These are phyloP conservation scores for Begonia masoniana DNA, from an alignment of 306 rosid genomes.

Conservation along the genomic window DNA sequence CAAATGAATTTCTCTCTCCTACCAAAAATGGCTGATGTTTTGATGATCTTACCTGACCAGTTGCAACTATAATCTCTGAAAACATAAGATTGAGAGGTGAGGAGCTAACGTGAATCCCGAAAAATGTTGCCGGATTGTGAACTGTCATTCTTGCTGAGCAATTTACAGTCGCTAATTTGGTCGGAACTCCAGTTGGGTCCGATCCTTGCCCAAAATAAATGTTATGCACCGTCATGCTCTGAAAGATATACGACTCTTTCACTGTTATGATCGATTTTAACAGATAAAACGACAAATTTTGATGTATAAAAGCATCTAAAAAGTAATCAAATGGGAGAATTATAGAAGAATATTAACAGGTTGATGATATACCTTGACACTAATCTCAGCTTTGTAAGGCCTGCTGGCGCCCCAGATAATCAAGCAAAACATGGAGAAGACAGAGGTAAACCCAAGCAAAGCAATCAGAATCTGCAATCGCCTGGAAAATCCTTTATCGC, in stretches of 20 bases:
- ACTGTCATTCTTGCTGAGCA: constrained; percentile 56
- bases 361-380: constrained; percentile 43
- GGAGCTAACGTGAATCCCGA: constrained; percentile 63
- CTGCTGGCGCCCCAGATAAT: constrained; percentile 60
- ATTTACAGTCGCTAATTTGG: constrained; percentile 67
- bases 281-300: background rate
- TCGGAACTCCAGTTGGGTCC: constrained; percentile 77
- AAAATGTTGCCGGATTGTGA: constrained; percentile 74
- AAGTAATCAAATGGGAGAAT: background rate
- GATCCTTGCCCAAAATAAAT: constrained; percentile 70
- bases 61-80: constrained; percentile 57
- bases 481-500: constrained; percentile 24
- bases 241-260: constrained; percentile 8
- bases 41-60: constrained; percentile 51
- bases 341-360: no score
- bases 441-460: constrained; percentile 29
- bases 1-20: background rate
- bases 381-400: constrained; percentile 35
- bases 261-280: constrained; percentile 1
- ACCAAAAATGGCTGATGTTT: background rate
- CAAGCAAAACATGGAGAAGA: constrained; percentile 53
- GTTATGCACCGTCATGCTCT: constrained; percentile 66
- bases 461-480: constrained; percentile 39
- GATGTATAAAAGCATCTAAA: background rate
- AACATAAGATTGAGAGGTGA: constrained; percentile 55